Conservation (phyloP, 257 asterid genomes). For the Cordia subcordata region DNA sequence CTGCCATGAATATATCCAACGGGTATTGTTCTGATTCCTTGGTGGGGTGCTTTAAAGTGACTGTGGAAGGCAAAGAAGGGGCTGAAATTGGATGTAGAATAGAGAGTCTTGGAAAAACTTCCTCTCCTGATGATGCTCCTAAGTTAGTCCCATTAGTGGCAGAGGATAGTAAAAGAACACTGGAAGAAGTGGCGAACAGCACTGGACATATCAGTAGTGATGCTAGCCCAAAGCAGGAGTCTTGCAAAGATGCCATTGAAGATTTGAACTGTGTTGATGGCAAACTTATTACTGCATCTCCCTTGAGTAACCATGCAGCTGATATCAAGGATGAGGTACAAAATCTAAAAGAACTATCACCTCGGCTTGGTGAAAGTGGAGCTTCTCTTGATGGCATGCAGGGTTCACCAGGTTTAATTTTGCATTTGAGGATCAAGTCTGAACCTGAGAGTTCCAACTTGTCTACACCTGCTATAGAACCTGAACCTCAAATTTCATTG, state of each 20-base stretch:
- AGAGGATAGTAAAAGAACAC: slow-evolving; percentile 20
- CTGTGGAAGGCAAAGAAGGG: slow-evolving; percentile 25
- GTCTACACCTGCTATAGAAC: slow-evolving; percentile 29
- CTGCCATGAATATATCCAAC: slow-evolving; percentile 16
- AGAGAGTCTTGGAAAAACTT: slow-evolving; percentile 23
- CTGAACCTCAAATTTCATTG: slow-evolving; percentile 28
- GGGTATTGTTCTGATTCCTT: slow-evolving; percentile 18
- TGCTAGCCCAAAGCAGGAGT: slow-evolving; percentile 25
- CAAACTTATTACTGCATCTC: slow-evolving; percentile 18
- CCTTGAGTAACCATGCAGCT: slow-evolving; percentile 22
- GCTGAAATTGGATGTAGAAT: slow-evolving; percentile 26
- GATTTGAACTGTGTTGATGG: slow-evolving; percentile 27
- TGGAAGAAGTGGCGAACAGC: slow-evolving; percentile 26
- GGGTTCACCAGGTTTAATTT: slow-evolving; percentile 16
- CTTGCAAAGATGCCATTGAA: slow-evolving; percentile 24
- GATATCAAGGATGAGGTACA: slow-evolving; percentile 19
- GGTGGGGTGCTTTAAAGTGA: slow-evolving; percentile 27
- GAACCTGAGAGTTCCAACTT: slow-evolving; percentile 30
- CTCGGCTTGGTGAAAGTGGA: slow-evolving; percentile 18
- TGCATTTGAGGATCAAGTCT: slow-evolving; percentile 25
- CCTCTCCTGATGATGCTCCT: slow-evolving; percentile 33
- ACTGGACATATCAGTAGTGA: slow-evolving; percentile 17
- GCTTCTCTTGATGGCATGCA: slow-evolving; percentile 18
- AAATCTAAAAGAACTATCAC: slow-evolving; percentile 20
- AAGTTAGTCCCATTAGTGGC: slow-evolving; percentile 19